A percentile compares a stretch with the other conserved stretches of the same genome.
phyloP scores from a whole-genome alignment of 2,329 filamentous ascomycete species.

The Xylariomycetidae sp. region DNA sequence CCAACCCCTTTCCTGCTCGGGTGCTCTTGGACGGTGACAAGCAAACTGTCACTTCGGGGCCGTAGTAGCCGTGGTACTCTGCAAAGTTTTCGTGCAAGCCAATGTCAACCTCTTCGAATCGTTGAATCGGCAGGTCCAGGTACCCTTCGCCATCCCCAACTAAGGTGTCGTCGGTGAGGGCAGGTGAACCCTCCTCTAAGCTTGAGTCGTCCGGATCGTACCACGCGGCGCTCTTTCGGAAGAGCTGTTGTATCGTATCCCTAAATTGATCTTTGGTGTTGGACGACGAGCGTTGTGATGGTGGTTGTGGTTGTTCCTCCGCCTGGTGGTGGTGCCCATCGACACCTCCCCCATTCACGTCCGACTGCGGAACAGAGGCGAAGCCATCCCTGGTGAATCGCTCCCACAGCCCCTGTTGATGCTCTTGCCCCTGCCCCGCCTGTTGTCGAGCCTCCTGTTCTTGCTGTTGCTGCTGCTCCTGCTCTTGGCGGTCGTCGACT shows the following conservation, averaged over 20 bases:
- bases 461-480: slow-evolving; percentile 1
- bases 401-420: too few species aligned
- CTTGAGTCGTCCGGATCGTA: slow-evolving; percentile 4
- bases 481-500: slow-evolving; percentile 3
- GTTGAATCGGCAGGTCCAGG: slow-evolving; percentile 14
- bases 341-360: too few species aligned
- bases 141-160: slow-evolving; percentile 17
- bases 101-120: slow-evolving; percentile 16
- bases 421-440: too few species aligned
- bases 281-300: too few species aligned
- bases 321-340: too few species aligned
- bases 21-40: slow-evolving; percentile 10
- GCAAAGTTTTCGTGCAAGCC: slow-evolving; percentile 10
- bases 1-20: slow-evolving; percentile 14
- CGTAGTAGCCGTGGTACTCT: slow-evolving; percentile 13
- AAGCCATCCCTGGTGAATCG: too few species aligned
- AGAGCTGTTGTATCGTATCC: slow-evolving; percentile 14
- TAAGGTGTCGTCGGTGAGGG: slow-evolving; percentile 17
- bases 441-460: slow-evolving; percentile 8
- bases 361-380: too few species aligned
- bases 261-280: slow-evolving; percentile 15
- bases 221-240: slow-evolving; percentile 9
- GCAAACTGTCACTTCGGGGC: slow-evolving; percentile 11
- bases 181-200: slow-evolving; percentile 14
- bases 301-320: too few species aligned